These are phyloP conservation scores for Allium cepa DNA, from an alignment of 106 monocot species.

Conservation along the genomic window DNA sequence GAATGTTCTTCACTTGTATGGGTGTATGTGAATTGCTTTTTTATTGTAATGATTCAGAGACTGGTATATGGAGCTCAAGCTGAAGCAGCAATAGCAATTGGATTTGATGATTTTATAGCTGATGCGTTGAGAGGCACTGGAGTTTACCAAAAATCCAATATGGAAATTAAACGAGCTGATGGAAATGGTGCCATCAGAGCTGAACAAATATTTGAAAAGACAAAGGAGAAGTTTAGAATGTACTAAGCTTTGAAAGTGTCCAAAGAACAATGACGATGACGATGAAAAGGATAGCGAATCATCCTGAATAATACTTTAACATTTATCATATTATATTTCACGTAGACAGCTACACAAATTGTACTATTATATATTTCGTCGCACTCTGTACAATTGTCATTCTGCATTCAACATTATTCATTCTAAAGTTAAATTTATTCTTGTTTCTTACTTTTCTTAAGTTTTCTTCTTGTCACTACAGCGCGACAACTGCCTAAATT, in stretches of 20 bases:
- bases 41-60: conserved; percentile 30
- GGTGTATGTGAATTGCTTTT: neutral
- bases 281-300: too few species aligned
- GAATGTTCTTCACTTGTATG: neutral
- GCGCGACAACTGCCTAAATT: too few species aligned
- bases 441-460: too few species aligned
- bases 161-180: conserved; percentile 80
- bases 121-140: conserved; percentile 79
- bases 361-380: too few species aligned
- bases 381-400: too few species aligned
- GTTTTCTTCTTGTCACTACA: too few species aligned
- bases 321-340: too few species aligned
- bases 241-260: conserved; percentile 22
- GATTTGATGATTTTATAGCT: conserved; percentile 86
- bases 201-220: conserved; percentile 80
- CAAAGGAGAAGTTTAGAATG: conserved; percentile 79
- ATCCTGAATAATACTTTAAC: too few species aligned
- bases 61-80: conserved; percentile 88
- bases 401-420: too few species aligned
- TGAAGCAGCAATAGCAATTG: conserved; percentile 86
- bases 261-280: too few species aligned
- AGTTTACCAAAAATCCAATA: conserved; percentile 64
- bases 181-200: conserved; percentile 82
- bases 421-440: too few species aligned
- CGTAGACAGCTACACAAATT: too few species aligned